Evolutionary conservation across 1,284 basidiomycete genomes (phyloP).

Genomic region (Apiotrichum gamsii): DNA sequence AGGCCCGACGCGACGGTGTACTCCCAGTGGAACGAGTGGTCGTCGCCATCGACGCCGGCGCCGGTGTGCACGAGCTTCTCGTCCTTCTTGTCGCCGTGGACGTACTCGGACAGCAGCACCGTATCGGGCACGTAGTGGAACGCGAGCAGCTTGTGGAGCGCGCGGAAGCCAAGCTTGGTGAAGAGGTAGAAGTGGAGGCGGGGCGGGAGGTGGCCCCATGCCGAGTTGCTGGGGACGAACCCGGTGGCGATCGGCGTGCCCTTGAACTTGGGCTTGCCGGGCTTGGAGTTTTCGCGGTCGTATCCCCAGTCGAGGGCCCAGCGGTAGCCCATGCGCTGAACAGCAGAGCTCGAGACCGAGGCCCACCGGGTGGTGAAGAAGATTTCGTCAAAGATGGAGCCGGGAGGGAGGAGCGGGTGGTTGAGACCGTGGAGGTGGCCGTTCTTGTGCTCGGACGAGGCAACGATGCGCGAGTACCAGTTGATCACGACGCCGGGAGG

Average conservation of each 20-base stretch:
- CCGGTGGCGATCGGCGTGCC: constrained; percentile 57
- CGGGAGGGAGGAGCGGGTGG: constrained; percentile 59
- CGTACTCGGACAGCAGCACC: constrained; percentile 56
- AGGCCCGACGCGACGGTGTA: constrained; percentile 53
- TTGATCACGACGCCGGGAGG: constrained; percentile 54
- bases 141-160: constrained; percentile 58
- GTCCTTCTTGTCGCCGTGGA: constrained; percentile 33
- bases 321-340: constrained; percentile 49
- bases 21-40: constrained; percentile 52
- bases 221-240: constrained; percentile 61
- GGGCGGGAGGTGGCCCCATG: constrained; percentile 57
- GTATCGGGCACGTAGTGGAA: constrained; percentile 61
- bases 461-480: constrained; percentile 52
- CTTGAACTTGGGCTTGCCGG: constrained; percentile 45
- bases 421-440: constrained; percentile 61
- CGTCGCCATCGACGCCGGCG: constrained; percentile 20
- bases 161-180: constrained; percentile 58
- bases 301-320: constrained; percentile 51
- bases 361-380: constrained; percentile 56
- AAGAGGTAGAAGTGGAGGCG: constrained; percentile 60
- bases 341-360: constrained; percentile 56
- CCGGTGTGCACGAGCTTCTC: constrained; percentile 8
- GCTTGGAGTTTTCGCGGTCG: constrained; percentile 43
- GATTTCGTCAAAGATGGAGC: constrained; percentile 56
- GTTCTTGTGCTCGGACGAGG: constrained; percentile 54